These are phyloP conservation scores for Panus rudis DNA, from an alignment of 768 basidiomycete genomes.

Conservation along the genomic window DNA sequence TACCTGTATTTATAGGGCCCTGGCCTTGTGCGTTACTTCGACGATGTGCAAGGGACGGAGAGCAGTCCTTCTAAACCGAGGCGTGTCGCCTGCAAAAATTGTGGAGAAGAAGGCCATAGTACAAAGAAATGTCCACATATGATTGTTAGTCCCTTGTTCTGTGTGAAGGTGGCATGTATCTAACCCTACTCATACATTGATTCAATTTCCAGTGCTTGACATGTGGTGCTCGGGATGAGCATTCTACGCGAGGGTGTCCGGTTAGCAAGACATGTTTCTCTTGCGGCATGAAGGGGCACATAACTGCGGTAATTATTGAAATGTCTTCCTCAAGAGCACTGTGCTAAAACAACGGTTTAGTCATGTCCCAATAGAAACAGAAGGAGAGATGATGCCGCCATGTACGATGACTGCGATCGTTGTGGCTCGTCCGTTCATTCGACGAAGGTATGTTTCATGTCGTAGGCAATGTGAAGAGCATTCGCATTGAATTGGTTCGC, in stretches of 20 bases:
- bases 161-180: background rate
- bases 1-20: constrained; percentile 31
- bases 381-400: constrained; percentile 21
- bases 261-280: constrained; percentile 75
- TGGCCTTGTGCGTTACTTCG: constrained; percentile 57
- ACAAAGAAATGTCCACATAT: constrained; percentile 61
- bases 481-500: background rate
- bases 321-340: background rate
- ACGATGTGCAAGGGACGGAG: constrained; percentile 31
- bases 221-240: constrained; percentile 76
- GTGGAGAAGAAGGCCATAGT: constrained; percentile 69
- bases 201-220: constrained; percentile 54
- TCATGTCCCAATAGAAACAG: constrained; percentile 62
- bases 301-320: constrained; percentile 46
- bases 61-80: constrained; percentile 35
- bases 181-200: background rate
- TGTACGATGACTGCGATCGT: constrained; percentile 52
- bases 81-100: constrained; percentile 65
- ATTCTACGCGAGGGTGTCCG: constrained; percentile 70
- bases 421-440: constrained; percentile 63
- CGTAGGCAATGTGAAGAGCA: background rate
- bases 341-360: constrained; percentile 26
- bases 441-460: constrained; percentile 45
- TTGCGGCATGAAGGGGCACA: constrained; percentile 82
- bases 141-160: constrained; percentile 44